phyloP scores from a whole-genome alignment of 2,329 filamentous ascomycete genomes.

The Ophiostoma himal-ulmi region DNA sequence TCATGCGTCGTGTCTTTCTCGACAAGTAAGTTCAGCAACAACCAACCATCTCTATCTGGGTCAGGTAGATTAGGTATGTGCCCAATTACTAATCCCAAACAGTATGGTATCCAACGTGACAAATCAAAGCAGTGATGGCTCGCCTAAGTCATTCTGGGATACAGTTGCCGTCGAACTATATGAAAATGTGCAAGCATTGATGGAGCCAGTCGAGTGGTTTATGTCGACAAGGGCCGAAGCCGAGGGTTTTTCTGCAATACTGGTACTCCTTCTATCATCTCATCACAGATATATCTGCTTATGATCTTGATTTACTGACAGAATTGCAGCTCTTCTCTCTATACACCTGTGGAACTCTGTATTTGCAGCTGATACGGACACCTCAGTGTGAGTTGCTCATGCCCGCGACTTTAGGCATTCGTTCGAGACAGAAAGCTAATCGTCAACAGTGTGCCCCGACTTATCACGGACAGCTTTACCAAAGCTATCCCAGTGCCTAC shows the following conservation, averaged over 20 bases:
- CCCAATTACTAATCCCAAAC: background rate
- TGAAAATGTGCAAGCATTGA: conserved; percentile 14
- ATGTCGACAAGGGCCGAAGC: conserved; percentile 19
- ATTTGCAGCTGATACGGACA: conserved; percentile 16
- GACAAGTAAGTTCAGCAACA: background rate
- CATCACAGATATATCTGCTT: background rate
- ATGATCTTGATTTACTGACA: background rate
- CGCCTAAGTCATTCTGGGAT: conserved; percentile 8
- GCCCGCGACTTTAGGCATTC: background rate
- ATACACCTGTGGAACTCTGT: conserved; percentile 16
- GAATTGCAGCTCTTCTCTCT: conserved; percentile 14
- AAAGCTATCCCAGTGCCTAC: conserved; percentile 11
- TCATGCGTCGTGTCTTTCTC: conserved; percentile 26
- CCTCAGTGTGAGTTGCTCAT: conserved; percentile 3
- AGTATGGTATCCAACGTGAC: conserved; percentile 2
- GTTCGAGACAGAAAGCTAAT: background rate
- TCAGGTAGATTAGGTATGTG: background rate
- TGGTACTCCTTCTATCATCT: background rate
- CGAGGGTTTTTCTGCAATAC: conserved; percentile 18
- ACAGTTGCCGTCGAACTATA: conserved; percentile 14
- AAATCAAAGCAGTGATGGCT: background rate
- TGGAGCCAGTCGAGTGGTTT: conserved; percentile 19
- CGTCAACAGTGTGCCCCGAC: conserved; percentile 7
- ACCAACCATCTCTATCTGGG: background rate
- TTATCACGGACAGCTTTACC: background rate